phyloP scores from a whole-genome alignment of 305 asterid genomes.

The Ajuga reptans region DNA sequence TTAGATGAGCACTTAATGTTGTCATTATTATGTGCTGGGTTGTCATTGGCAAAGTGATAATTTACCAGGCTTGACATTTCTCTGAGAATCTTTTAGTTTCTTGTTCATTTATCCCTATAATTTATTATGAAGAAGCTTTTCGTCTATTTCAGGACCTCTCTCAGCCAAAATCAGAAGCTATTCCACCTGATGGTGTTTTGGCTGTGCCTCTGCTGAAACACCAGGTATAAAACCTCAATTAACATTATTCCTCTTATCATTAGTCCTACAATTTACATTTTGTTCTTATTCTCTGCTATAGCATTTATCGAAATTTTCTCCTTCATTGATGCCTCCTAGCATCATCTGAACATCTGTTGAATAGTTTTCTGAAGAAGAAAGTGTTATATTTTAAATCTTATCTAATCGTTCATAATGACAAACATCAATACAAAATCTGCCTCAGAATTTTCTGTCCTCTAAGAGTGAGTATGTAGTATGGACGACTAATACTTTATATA shows the following conservation, averaged over 20 bases:
- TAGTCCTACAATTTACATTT: neutral
- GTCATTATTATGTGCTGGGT: neutral
- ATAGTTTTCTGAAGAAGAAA: conserved; percentile 11
- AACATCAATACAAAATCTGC: neutral
- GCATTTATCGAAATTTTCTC: neutral
- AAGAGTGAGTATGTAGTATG: neutral
- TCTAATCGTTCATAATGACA: neutral
- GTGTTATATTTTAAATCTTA: neutral
- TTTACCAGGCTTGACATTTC: neutral
- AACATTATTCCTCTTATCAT: no score
- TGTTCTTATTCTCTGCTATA: neutral
- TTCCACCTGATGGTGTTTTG: conserved; percentile 69
- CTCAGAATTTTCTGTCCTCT: neutral
- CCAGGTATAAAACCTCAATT: conserved; percentile 41
- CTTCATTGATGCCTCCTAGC: neutral
- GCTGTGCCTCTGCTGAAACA: conserved; percentile 74
- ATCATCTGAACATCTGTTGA: neutral
- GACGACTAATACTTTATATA: neutral
- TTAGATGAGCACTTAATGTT: neutral
- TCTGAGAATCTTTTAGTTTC: neutral
- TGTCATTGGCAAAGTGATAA: conserved; percentile 2
- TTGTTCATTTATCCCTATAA: neutral
- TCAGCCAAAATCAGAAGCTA: conserved; percentile 65
- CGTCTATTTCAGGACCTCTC: conserved; percentile 62
- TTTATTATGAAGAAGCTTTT: conserved; percentile 7